These are phyloP conservation scores for Suillus occidentalis DNA, from an alignment of 768 basidiomycete genomes.

Conservation along the genomic window DNA sequence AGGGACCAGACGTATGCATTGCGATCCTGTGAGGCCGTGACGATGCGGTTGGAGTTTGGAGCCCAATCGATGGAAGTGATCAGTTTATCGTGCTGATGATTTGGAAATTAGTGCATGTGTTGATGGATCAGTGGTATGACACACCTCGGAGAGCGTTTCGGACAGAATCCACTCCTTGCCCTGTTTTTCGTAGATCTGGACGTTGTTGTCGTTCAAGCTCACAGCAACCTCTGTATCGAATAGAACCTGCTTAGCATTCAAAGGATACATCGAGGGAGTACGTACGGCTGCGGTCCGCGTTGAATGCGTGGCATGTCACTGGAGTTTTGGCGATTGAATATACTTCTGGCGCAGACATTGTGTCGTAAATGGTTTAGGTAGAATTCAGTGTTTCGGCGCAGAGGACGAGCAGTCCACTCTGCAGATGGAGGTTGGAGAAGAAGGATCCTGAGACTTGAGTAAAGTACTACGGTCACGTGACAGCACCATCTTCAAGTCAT, in stretches of 20 bases:
- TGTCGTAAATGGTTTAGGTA: slow-evolving; percentile 5
- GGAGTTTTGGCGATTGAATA: slow-evolving; percentile 79
- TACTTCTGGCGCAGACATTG: slow-evolving; percentile 74
- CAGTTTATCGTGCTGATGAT: slow-evolving; percentile 88
- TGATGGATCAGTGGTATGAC: slow-evolving; percentile 13
- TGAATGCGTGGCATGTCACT: slow-evolving; percentile 90
- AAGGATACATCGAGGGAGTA: slow-evolving; percentile 18
- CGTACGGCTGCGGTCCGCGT: slow-evolving; percentile 82
- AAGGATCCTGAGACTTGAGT: too few relatives aligned
- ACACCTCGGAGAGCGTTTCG: slow-evolving; percentile 85
- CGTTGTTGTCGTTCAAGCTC: slow-evolving; percentile 88
- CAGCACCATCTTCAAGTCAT: too few relatives aligned
- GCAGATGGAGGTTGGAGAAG: slow-evolving; percentile 25
- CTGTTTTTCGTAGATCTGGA: slow-evolving; percentile 71
- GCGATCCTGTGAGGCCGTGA: slow-evolving; percentile 97
- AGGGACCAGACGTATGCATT: slow-evolving; percentile 99
- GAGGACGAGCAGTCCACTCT: slow-evolving; percentile 92
- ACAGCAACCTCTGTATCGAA: slow-evolving; percentile 75
- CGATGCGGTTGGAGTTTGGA: slow-evolving; percentile 93
- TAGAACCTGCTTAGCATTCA: background rate
- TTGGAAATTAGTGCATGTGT: slow-evolving; percentile 1
- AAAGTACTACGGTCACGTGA: too few relatives aligned
- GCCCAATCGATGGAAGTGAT: slow-evolving; percentile 99
- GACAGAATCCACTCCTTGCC: slow-evolving; percentile 68
- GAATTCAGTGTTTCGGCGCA: slow-evolving; percentile 15